A percentile compares a stretch with the other conserved stretches of the same genome.
These are phyloP conservation scores for Colletotrichum sp. DNA, from an alignment of 2,329 filamentous ascomycete species.

Conservation along the genomic window DNA sequence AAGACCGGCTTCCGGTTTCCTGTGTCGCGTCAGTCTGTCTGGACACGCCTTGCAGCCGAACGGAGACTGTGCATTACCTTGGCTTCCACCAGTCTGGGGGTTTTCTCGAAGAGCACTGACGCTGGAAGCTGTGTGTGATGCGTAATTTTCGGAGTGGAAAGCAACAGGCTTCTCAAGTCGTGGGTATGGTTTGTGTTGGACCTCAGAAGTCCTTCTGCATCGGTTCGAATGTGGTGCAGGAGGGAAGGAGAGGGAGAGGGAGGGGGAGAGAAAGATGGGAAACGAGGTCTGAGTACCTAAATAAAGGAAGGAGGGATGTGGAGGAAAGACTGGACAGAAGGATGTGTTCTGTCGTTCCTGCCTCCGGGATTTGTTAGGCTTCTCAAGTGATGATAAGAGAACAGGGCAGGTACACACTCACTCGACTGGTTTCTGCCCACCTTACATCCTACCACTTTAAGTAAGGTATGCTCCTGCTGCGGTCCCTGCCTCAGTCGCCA, in stretches of 20 bases:
- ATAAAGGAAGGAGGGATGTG: neutral
- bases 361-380: neutral
- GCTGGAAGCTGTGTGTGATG: neutral
- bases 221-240: neutral
- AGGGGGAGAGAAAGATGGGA: neutral
- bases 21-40: neutral
- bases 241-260: neutral
- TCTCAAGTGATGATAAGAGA: neutral
- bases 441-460: neutral
- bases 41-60: neutral
- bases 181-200: neutral
- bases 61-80: neutral
- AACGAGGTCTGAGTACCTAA: neutral
- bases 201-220: neutral
- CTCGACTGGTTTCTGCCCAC: neutral
- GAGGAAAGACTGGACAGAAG: neutral
- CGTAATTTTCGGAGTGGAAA: neutral
- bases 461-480: neutral
- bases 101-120: neutral
- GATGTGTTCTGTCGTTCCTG: neutral
- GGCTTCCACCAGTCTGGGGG: rapidly evolving
- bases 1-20: neutral
- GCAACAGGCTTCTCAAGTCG: neutral
- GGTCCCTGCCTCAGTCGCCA: neutral
- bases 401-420: neutral